These are phyloP conservation scores for Sequoiadendron giganteum DNA, from an alignment of 75 land plant genomes.

Conservation along the genomic window DNA sequence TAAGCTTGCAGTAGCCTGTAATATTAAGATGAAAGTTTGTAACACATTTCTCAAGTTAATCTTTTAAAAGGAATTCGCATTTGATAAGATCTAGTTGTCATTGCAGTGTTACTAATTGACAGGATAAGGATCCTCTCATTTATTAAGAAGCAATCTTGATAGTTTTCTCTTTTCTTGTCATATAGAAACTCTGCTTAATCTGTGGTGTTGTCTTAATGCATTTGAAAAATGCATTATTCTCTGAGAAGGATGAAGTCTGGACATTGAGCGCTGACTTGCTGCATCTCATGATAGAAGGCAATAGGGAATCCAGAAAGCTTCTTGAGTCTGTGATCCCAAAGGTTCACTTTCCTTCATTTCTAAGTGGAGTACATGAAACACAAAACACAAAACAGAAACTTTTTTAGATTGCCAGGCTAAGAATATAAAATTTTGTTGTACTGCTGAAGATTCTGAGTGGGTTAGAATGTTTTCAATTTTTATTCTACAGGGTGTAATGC, in stretches of 20 bases:
- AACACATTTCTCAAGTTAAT: neutral
- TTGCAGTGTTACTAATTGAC: neutral
- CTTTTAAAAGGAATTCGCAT: neutral
- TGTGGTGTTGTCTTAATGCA: slow-evolving; percentile 38
- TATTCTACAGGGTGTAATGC: slow-evolving; percentile 36
- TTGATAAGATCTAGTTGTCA: neutral
- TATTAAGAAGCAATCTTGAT: neutral
- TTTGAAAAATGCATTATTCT: slow-evolving; percentile 38
- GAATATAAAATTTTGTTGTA: neutral
- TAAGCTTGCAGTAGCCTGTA: neutral
- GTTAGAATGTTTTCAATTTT: neutral
- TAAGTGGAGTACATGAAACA: neutral
- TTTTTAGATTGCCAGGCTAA: neutral
- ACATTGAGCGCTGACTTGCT: slow-evolving; percentile 34
- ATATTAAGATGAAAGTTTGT: neutral
- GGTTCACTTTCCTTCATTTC: slow-evolving; percentile 16
- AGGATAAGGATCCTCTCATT: neutral
- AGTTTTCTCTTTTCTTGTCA: neutral
- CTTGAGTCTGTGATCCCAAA: slow-evolving; percentile 38
- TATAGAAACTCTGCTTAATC: slow-evolving; percentile 37
- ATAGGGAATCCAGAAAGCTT: slow-evolving; percentile 32
- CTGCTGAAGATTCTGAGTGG: neutral
- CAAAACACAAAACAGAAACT: neutral
- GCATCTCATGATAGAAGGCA: slow-evolving; percentile 43
- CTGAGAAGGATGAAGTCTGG: slow-evolving; percentile 27